A percentile compares a stretch with the other conserved stretches of the same genome.
Evolutionary conservation across 306 rosid genomes (phyloP).

Genomic region (Hylodesmum podocarpum): DNA sequence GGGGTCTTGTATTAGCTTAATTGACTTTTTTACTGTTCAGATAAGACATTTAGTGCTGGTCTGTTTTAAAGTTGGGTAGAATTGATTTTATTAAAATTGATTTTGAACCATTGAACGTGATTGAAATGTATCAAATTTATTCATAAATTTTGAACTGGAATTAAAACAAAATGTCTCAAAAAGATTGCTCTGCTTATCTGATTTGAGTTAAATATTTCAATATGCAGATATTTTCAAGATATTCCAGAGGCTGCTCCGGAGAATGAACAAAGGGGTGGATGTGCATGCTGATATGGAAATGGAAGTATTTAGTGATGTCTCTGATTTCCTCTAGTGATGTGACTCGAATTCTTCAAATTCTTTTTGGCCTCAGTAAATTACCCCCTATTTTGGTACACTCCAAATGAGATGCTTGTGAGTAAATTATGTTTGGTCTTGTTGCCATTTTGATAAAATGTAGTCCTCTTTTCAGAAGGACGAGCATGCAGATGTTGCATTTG

Average conservation of each 20-base stretch:
- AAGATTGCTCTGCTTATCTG: too few relatives aligned
- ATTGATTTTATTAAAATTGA: too few relatives aligned
- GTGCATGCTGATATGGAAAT: too few relatives aligned
- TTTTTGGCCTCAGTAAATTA: neutral
- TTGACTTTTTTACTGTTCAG: neutral
- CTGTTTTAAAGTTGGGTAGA: too few relatives aligned
- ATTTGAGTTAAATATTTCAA: neutral
- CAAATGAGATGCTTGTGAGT: conserved; percentile 19
- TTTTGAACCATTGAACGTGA: too few relatives aligned
- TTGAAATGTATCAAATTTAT: too few relatives aligned
- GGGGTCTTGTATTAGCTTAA: neutral
- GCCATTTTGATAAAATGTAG: conserved; percentile 1
- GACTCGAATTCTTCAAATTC: too few relatives aligned
- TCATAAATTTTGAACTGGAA: too few relatives aligned
- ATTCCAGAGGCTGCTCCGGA: conserved; percentile 59
- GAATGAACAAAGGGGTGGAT: too few relatives aligned
- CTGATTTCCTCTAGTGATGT: too few relatives aligned
- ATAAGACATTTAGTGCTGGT: neutral
- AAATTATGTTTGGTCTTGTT: neutral
- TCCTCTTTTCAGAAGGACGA: conserved; percentile 16
- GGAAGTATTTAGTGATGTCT: too few relatives aligned
- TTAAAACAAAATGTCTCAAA: too few relatives aligned
- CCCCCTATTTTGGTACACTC: conserved; percentile 29
- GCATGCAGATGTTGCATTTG: neutral
- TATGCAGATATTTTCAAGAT: conserved; percentile 86